Base-by-base conservation (phyloP, 2,329 filamentous ascomycete genomes). In the Aureobasidium melanogenum region DNA sequence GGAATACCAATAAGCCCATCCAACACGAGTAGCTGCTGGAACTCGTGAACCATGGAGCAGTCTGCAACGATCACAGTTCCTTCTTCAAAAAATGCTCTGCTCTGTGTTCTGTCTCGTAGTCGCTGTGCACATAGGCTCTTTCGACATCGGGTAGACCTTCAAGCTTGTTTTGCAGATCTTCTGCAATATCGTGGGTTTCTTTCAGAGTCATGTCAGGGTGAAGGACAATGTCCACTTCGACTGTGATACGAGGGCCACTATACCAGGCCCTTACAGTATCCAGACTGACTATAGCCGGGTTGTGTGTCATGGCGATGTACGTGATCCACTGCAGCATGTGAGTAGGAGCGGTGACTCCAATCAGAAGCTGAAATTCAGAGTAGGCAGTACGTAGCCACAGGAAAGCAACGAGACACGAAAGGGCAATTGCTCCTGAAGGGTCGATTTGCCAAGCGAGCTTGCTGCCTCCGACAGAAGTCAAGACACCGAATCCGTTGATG, bases 181-280 rank as follows among this genome's bases (percentile, higher is more conserved):
- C 94, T 0, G 94, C 93, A 14, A 97, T 84, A 70, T 99, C 94
- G 73, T 99, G 94, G 0, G 91, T 94, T 57, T 86, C 86, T 64
- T 83, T 81, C 17, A 99, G 82, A 1, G 85, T 84, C 60, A 86
- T 83, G 1, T 84, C 78, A 0, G 87, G 84, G 67, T 92, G 85
- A 91, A 97, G 96, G 69, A 97, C 93, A 60, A 97, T 86, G 71
- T 99, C 94, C 39, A 97, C 91, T 78, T 99, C 94, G 67, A 95
- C 92, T 66, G 97, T 91, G 48, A 97, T 83, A 22, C 93, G 83
- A 0, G 92, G 84, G 0, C 93, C 93, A 7, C 87, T 90, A 75
- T 97, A 92, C 76, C 96, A 97, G 0, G 92, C 91, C 56, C 94
- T 85, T 3, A 97, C 94, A 1, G 94, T 99, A 74, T 99, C 94